Evolutionary conservation across 345 rosid species (phyloP), one percentile per base, ranked within the genome.

Genomic region (Odontarrhena argentea): DNA sequence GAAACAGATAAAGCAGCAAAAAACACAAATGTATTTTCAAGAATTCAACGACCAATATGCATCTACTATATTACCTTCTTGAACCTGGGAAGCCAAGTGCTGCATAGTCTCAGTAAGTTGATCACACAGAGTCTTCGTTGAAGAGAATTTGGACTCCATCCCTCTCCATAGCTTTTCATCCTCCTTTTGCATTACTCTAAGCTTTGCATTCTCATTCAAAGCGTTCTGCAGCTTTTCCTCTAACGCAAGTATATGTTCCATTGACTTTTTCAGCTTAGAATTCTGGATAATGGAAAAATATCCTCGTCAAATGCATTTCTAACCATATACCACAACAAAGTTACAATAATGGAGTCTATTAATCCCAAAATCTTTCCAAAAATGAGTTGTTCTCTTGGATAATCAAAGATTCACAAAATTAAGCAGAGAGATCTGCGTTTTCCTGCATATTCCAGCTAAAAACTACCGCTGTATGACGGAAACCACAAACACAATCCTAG

Each of bases 141-240:
- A 88, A 75, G 96, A 85, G 67, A 88, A 85, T 43, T 88, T 88
- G 26, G 96, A 94, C 71, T 84, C 91, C 81, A 88, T 25, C 54
- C 97, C 99, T 78, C 76, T 85, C 99, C 99, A 94, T 36, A 91
- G 86, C 80, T 91, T 94, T 67, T 91, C 89, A 62, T 91, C 91
- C 73, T 91, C 97, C 63, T 84, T 94, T 78, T 88, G 95, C 86
- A 80, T 91, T 46, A 84, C 91, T 66, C 82, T 85, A 59, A 91
- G 88, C 81, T 91, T 88, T 36, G 95, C 87, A 76, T 94, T 94
- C 77, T 94, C 99, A 50, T 87, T 88, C 44, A 84, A 85, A 55
- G 97, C 87, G 74, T 73, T 87, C 81, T 91, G 99, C 69, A 91
- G 79, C 74, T 91, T 90, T 38, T 84, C 96, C 84, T 88, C 97